Percentiles rank a stretch among this genome's conserved stretches.
phyloP scores from a whole-genome alignment of 2,329 filamentous ascomycete genomes.

The Juglanconis juglandina region DNA sequence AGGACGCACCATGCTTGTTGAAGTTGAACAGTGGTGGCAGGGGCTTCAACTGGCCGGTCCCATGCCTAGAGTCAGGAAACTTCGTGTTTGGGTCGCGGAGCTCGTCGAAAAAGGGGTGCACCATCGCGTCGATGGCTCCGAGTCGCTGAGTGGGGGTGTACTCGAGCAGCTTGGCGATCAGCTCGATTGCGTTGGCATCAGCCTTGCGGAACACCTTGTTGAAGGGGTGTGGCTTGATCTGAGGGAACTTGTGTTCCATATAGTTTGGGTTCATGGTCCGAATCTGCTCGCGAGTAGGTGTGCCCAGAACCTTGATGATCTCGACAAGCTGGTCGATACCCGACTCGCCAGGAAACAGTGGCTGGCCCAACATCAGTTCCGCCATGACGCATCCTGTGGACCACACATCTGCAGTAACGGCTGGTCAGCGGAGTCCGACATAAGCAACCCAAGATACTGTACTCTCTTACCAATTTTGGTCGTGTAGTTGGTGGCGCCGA shows the following conservation, averaged over 20 bases:
- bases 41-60: constrained; percentile 74
- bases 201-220: constrained; percentile 99
- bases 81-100: constrained; percentile 86
- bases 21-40: constrained; percentile 91
- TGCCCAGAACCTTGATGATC: constrained; percentile 98
- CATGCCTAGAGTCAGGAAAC: constrained; percentile 90
- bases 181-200: constrained; percentile 84
- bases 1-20: constrained; percentile 76
- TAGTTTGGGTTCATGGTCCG: constrained; percentile 99
- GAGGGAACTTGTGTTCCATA: constrained; percentile 99
- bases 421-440: background rate
- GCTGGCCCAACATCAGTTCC: constrained; percentile 97
- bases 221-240: constrained; percentile 99
- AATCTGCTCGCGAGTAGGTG: constrained; percentile 94
- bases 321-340: constrained; percentile 98
- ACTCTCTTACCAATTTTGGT: constrained; percentile 91
- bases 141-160: constrained; percentile 96
- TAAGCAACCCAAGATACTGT: background rate
- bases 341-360: constrained; percentile 95
- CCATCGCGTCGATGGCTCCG: constrained; percentile 92
- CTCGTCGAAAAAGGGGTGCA: constrained; percentile 98
- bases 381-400: constrained; percentile 99
- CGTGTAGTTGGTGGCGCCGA: constrained; percentile 98
- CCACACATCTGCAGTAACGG: constrained; percentile 77
- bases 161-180: constrained; percentile 90